A percentile compares a stretch with the other conserved stretches of the same genome.
These are phyloP conservation scores for Apiotrichum sp. DNA, from an alignment of 1,284 basidiomycete genomes.

Conservation along the genomic window DNA sequence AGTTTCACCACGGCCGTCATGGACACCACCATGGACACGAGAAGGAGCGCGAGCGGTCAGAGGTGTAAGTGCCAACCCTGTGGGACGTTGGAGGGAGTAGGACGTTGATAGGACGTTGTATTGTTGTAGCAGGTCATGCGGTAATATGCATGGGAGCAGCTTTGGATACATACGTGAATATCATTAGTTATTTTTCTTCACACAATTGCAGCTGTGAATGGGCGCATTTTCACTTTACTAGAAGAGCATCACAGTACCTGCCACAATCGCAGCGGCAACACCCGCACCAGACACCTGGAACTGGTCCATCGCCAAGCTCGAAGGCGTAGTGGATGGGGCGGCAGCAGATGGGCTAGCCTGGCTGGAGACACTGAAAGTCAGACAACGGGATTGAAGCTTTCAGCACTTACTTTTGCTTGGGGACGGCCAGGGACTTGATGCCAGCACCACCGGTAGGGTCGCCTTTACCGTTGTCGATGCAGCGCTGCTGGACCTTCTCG, in stretches of 20 bases:
- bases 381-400: no score
- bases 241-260: background rate
- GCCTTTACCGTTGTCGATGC: background rate
- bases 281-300: background rate
- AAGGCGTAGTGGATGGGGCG: background rate
- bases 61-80: no score
- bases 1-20: background rate
- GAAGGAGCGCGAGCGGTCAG: no score
- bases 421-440: background rate
- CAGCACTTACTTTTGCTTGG: background rate
- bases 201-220: no score
- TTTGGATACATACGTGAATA: no score
- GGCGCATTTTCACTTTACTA: background rate
- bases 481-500: background rate
- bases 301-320: background rate
- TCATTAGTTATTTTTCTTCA: no score
- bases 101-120: no score
- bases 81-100: no score
- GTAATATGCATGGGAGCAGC: no score
- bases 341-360: no score
- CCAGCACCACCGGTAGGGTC: background rate
- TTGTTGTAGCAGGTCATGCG: no score
- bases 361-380: no score
- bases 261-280: background rate
- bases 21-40: background rate